Base-by-base conservation (phyloP, 2,329 filamentous ascomycete species). In the Hypoxylon sp. region DNA sequence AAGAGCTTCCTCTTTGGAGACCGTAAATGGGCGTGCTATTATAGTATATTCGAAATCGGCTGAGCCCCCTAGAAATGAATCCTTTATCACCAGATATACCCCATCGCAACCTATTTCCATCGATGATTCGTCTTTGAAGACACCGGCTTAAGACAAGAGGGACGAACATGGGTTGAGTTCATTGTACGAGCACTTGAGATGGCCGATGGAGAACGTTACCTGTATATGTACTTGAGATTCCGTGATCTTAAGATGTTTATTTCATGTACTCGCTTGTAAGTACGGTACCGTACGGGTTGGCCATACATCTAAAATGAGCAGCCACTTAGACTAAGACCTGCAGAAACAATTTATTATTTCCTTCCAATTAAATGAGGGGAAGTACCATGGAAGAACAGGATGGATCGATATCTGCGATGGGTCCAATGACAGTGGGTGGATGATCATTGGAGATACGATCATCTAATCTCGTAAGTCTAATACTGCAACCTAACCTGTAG, bases 1-100 rank as follows among this genome's bases (percentile, higher is more conserved):
- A 24, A 59, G 52, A 62, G 35, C 58, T 69, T 69, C 66, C 61
- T 62, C 42, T 69, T 69, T 59, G 9, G 62, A 54, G 58, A 59
- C 66, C 47, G 53, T 24, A 39, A 53, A 47, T 46, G 61, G 61
- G 31, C 48, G 53, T 8, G 42, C 35, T 39, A 29, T 31, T 39
- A 29, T 31, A 31, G 29, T 31, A 31, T 35, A 5, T 57, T 50
- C 13, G 24, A 11, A 19, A 46, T 46, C 24, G 51, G 31, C 14
- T n/a, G n/a, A n/a, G n/a, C 17, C 39, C 55, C 44, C 44, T 48
- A 51, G 46, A 53, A 57, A 8, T 9, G 39, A 66, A 53, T 59
- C 58, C 47, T 66, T 31, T 9, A 48, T 35, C 29, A 42, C 29
- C 13, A 48, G 46, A 29, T 31, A 35, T 47, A 39, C 37, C 35